Base-by-base conservation (phyloP, 192 early-diverging fungal species). In the Backusella tuberculispora region DNA sequence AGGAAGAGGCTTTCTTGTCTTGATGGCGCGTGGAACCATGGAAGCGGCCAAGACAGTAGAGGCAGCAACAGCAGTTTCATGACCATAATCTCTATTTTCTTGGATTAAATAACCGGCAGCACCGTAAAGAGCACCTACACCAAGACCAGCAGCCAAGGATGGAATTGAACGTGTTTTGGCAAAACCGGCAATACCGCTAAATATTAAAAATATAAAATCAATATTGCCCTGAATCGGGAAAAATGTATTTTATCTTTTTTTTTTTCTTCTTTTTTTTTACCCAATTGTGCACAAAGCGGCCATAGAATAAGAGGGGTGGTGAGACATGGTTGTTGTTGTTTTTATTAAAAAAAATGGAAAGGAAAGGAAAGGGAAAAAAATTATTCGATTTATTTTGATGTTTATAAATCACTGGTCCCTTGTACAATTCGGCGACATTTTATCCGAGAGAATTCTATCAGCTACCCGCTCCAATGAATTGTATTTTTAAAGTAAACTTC, bases 11-110 rank as follows among this genome's bases (percentile, higher is more conserved):
- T 79, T 85, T 21, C 48, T 67, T 13, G 67, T 79, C 14, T 74
- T 75, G 6, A 85, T 66, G 10, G 82, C 76, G 53, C 84, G 76
- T 17, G 84, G 84, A 67, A 81, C 60, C 76, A 79, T 81, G 47
- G 72, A 34, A 38, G 77, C 74, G 6, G 79, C 82, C 19, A 85
- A 72, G 3, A 83, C 13, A 44, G 66, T 67, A 4, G 84, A 83
- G 42, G 84, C 84, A 65, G 69, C 76, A 40, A 77, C 66, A 47
- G 83, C 81, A 34, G 78, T 80, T 72, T 85, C 83, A 48, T 83
- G 74, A 29, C 83, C 83, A 76, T 85, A 85, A 37, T 80, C 70
- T 37, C 60, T 63, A 63, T 85, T 83, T 26, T 81, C 46, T 53
- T 83, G 66, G 13, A 85, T 80, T 12, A 83, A 44, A 48, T 76